Evolutionary conservation across 441 rosid genomes (phyloP).

Genomic region (Croton laevigatus): DNA sequence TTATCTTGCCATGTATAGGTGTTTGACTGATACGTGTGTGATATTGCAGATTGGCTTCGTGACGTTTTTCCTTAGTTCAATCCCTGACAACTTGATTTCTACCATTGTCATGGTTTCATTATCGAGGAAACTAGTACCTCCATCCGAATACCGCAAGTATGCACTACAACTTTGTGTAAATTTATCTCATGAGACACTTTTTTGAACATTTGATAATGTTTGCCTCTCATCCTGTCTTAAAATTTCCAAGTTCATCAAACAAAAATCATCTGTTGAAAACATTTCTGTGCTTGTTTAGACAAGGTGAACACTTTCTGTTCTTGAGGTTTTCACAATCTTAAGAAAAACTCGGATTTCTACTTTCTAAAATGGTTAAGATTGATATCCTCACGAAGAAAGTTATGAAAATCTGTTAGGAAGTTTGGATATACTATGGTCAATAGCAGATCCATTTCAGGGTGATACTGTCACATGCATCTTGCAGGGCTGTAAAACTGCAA

Average conservation of each 20-base stretch:
- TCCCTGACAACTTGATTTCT: conserved; percentile 87
- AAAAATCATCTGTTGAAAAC: too few species aligned
- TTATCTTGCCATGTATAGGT: conserved; percentile 3
- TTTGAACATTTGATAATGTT: not conserved
- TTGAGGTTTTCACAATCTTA: not conserved
- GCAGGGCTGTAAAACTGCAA: not conserved
- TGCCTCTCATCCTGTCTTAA: not conserved
- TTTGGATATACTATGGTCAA: not conserved
- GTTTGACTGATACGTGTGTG: conserved; percentile 26
- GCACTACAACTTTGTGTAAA: conserved; percentile 23
- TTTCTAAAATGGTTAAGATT: not conserved
- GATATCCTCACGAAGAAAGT: not conserved
- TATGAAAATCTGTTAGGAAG: not conserved
- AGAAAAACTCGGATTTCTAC: not conserved
- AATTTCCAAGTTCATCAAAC: not conserved
- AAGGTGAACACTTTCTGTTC: not conserved
- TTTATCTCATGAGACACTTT: not conserved
- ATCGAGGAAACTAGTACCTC: conserved; percentile 79
- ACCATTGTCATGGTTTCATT: conserved; percentile 97
- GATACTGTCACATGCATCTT: not conserved
- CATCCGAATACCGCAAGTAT: conserved; percentile 91
- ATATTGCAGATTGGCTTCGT: conserved; percentile 74
- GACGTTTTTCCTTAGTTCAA: conserved; percentile 83
- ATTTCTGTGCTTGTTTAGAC: not conserved
- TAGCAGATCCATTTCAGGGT: not conserved